phyloP scores from a whole-genome alignment of 768 basidiomycete genomes.

The Tremella mesenterica region DNA sequence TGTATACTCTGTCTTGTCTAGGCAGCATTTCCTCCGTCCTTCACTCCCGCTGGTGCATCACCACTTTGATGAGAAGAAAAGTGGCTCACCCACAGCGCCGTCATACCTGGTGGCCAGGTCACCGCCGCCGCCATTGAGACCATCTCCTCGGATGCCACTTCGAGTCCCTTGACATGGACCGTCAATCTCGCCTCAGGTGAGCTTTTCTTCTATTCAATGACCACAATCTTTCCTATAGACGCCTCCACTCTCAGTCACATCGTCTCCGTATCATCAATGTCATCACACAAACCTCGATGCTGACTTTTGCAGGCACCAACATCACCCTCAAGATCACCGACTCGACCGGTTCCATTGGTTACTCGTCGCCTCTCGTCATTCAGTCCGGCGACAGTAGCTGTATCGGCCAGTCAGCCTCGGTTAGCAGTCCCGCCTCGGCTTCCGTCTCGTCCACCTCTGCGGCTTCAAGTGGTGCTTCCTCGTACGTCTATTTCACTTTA shows the following conservation, averaged over 20 bases:
- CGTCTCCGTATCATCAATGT: background rate
- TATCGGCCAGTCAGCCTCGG: constrained; percentile 25
- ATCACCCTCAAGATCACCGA: constrained; percentile 61
- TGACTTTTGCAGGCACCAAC: constrained; percentile 46
- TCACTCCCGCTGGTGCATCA: too few relatives aligned
- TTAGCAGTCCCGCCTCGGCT: constrained; percentile 14
- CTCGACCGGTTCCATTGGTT: constrained; percentile 48
- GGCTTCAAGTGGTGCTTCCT: constrained; percentile 12
- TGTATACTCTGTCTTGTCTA: too few relatives aligned
- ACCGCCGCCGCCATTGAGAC: constrained; percentile 29
- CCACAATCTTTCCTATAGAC: background rate
- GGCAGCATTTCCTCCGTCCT: too few relatives aligned
- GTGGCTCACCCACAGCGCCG: constrained; percentile 21
- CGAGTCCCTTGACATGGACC: constrained; percentile 33
- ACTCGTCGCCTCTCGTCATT: constrained; percentile 36
- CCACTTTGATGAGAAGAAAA: too few relatives aligned
- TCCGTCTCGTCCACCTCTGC: constrained; percentile 13
- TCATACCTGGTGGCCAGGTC: constrained; percentile 46
- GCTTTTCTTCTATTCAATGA: background rate
- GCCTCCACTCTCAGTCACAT: background rate
- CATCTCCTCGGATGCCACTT: constrained; percentile 8
- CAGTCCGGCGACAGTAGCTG: constrained; percentile 34
- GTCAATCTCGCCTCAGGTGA: constrained; percentile 36
- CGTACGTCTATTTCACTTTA: constrained; percentile 8
- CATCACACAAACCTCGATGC: too few relatives aligned